Evolutionary conservation across 257 asterid genomes (phyloP).

Genomic region (Solanum tarapatanum): DNA sequence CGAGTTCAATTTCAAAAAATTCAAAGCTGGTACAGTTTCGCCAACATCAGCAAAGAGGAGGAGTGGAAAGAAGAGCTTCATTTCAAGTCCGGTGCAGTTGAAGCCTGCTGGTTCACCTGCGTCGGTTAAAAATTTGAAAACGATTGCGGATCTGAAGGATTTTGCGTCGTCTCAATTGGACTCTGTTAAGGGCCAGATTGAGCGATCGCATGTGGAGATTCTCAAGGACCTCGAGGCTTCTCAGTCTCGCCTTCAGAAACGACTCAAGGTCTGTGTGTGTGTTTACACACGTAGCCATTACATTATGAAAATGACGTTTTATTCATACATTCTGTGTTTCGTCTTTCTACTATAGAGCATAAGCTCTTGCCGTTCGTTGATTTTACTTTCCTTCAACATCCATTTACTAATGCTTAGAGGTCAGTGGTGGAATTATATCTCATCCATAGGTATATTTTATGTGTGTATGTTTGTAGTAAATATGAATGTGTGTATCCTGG

Average conservation of each 20-base stretch:
- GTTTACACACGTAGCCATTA: not conserved
- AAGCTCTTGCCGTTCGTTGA: not conserved
- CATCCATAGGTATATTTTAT: not conserved
- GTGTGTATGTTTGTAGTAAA: not conserved
- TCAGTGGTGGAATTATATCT: not conserved
- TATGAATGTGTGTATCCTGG: not conserved
- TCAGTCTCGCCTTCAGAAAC: slow-evolving; percentile 65
- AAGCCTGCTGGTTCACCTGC: slow-evolving; percentile 23
- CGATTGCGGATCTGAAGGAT: slow-evolving; percentile 64
- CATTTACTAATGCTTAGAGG: not conserved
- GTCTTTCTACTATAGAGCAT: not conserved
- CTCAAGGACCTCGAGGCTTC: slow-evolving; percentile 67
- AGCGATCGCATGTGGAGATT: slow-evolving; percentile 55
- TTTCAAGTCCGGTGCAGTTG: slow-evolving; percentile 24
- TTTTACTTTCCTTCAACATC: not conserved
- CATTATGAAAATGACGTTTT: not conserved
- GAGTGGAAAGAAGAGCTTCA: slow-evolving; percentile 11
- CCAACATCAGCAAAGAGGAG: slow-evolving; percentile 30
- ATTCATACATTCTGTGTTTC: not conserved
- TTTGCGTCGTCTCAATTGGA: slow-evolving; percentile 27
- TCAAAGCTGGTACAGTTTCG: slow-evolving; percentile 4
- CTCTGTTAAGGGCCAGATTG: not conserved
- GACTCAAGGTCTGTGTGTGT: slow-evolving; percentile 44
- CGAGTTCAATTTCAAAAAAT: slow-evolving; percentile 31
- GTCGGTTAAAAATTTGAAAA: slow-evolving; percentile 28